Evolutionary conservation across 768 basidiomycete genomes (phyloP), one percentile per base, ranked within the genome.

Genomic region (Cubamyces lactineus): DNA sequence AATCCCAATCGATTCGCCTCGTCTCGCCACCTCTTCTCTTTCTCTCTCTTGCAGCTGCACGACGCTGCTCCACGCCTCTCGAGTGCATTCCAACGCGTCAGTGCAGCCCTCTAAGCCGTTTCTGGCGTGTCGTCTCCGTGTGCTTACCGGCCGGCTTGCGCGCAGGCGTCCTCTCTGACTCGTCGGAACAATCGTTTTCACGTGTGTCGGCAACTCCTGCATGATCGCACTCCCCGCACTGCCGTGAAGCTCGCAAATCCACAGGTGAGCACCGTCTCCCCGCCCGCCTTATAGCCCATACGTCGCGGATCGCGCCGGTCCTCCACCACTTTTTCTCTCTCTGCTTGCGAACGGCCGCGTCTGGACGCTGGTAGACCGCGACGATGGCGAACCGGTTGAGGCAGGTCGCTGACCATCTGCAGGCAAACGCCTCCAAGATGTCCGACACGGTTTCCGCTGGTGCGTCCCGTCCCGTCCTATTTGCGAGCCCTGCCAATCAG

Each of bases 361-460:
- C 40, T 19, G 21, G 19, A 47, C 34, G 34, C 46, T 39, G 43
- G 9, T 34, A 34, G 34, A 34, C 34, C 16, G 16, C 48, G 59
- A 42, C 59, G 28, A 72, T 72, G 71, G 69, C 71, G 40, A 47
- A 26, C 57, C 87, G 89, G 76, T 74, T 89, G 39, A 78, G 82
- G 59, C 87, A 89, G 71, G 66, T 91, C 49, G 72, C 79, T 55
- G 76, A 77, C 59, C 89, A 91, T 69, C 70, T 90, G 30, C 70
- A 73, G 47, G 70, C 69, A 62, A 66, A 70, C 21, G 72, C 60
- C 41, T 41, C 57, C 40, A 67, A 38, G 63, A 86, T 85, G 84
- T 78, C 63, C 19, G 58, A 53, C 26, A 53, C 62, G 30, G 67
- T 70, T 57, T 57, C 79, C 26, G 80, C 79, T 74, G 86, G 87